Base-by-base conservation (phyloP, 169 alveolate species). In the Cryptosporidium sp. region DNA sequence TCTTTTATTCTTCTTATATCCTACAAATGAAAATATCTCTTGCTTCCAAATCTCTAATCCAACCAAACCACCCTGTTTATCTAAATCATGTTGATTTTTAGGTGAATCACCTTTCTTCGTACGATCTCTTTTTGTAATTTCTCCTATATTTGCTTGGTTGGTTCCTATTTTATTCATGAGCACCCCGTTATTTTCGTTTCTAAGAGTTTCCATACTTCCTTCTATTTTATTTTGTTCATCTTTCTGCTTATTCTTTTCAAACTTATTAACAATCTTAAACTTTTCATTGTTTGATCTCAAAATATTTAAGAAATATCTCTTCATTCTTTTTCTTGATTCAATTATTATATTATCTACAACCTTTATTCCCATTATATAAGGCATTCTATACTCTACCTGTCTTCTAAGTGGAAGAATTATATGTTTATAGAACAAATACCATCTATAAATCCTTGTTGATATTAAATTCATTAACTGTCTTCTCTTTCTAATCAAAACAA, bases 41-140 rank as follows among this genome's bases (percentile, higher is more conserved):
- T 80, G 89, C 21, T 60, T 80, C 89, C 89, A 80, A 44, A 80
- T 80, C 35, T 80, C 89, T 52, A 80, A 42, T 10, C 89, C 89
- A 21, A 65, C 62, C 3, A 80, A 33, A 5, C 75, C 73, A 5
- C 75, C 73, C 1, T 80, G 73, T 0, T 2, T 58, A 48, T 21
- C 37, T 7, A 10, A 21, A 62, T 16, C 58, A 39, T 9, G 21
- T 12, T 44, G 44, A 42, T 10, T 75, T 31, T 6, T 26, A n/a
- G 21, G 12, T 23, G 33, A 52, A n/a, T 35, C 37, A 26, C 51
- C 21, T 16, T 31, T 65, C 8, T 8, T 33, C 29, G 0, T 18
- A 1, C n/a, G 1, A 16, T 52, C 72, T n/a, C 10, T 18, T 37
- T 31, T 33, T 18, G 10, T 6, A 26, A 3, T 10, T 8, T 29